Evolutionary conservation across 2,329 filamentous ascomycete genomes (phyloP).

Genomic region (Dothistroma pini): DNA sequence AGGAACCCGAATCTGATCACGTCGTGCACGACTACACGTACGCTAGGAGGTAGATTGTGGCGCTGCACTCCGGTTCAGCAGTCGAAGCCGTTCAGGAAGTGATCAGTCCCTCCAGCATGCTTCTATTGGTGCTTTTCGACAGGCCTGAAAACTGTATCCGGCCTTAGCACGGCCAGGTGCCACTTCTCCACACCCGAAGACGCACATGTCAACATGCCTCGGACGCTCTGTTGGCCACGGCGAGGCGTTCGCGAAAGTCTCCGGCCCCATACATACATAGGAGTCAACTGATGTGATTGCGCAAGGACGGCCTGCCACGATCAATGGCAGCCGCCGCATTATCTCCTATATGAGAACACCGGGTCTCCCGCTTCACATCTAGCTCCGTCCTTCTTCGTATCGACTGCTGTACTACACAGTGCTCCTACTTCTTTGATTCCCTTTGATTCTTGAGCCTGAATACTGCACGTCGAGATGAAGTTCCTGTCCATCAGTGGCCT

Average conservation of each 20-base stretch:
- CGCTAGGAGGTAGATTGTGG: not conserved
- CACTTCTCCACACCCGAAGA: not conserved
- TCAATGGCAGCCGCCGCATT: not conserved
- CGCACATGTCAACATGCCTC: not conserved
- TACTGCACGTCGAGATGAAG: not conserved
- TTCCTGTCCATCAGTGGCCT: constrained; percentile 1
- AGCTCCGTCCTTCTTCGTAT: not conserved
- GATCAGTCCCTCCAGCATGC: not conserved
- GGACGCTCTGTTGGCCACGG: not conserved
- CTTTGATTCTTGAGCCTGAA: not conserved
- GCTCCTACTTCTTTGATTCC: not conserved
- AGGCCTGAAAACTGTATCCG: not conserved
- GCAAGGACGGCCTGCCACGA: not conserved
- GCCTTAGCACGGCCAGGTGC: not conserved
- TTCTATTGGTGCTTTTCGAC: not conserved
- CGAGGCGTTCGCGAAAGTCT: not conserved
- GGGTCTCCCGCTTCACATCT: not conserved
- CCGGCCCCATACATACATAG: not conserved
- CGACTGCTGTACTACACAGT: not conserved
- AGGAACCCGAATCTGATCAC: not conserved
- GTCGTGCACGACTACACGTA: not conserved
- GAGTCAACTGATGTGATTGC: not conserved
- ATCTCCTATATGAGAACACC: not conserved
- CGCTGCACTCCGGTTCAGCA: not conserved
- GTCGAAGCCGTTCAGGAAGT: not conserved